Evolutionary conservation across 2,329 filamentous ascomycete genomes (phyloP), one percentile per base, ranked within the genome.

Genomic region (Aspergillus neotritici): DNA sequence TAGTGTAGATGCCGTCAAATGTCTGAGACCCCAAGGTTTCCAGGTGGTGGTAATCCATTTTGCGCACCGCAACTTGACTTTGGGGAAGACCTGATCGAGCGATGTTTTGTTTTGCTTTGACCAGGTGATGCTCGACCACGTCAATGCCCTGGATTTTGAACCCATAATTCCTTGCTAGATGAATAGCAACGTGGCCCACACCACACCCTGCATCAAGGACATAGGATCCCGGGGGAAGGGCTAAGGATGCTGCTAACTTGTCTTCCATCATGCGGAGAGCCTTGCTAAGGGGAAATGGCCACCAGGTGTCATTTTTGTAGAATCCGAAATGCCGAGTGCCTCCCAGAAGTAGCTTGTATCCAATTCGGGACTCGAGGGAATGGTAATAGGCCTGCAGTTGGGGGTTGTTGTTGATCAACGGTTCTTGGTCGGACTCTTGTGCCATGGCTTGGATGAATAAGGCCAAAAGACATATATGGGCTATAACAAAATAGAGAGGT

Each of bases 1-100:
- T 75, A 0, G 75, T 78, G 54, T 78, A 79, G 21, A 74, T 60
- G 3, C 75, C 76, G 41, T 79, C 74, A 33, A 74, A 68, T 0
- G 64, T 70, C 3, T 51, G 57, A 17, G 61, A 50, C 0, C 50
- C 41, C 15, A 77, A 59, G 4, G 49, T 46, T 2, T 72, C 66
- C 1, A 79, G 63, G 47, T 77, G 61, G 48, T 79, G 75, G 50
- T 78, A 79, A 49, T 79, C 73, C 56, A 67, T 71, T 46, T 64
- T 64, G 4, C 52, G 54, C 11, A 72, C 68, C 1, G 56, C 55
- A 12, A 78, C 11, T 16, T 46, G 40, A 13, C 39, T 37, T n/a
- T 46, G 31, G 11, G 33, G 12, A 16, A 54, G 6, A 49, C 52
- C 32, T 59, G 33, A 30, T 21, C 31, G 38, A 10, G 37, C 50